Evolutionary conservation across 2,329 filamentous ascomycete genomes (phyloP), one percentile per base, ranked within the genome.

Genomic region (Thelonectria rubi): DNA sequence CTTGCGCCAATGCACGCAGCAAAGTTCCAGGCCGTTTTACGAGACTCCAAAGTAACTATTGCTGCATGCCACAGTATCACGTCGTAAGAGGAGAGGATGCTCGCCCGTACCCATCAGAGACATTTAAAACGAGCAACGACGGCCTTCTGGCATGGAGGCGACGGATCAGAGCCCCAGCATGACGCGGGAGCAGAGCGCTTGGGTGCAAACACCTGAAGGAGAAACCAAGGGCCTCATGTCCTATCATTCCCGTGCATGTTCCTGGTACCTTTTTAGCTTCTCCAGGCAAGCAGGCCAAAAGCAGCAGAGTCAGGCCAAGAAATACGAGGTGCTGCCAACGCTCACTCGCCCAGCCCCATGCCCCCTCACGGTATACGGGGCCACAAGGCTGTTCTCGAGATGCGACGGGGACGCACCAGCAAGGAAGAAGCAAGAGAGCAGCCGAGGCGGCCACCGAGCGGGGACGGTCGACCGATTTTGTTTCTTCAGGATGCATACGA

Each of bases 321-420:
- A 69, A 70, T 69, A 69, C 65, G 68, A 70, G 60, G 49, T 37
- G 34, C 2, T 37, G 43, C 30, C 40, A 12, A 40, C 51, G 58
- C 55, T 56, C 52, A 56, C 58, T 61, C 63, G 58, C 56, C 37
- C 48, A 21, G 55, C 53, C 57, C 57, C 54, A 60, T 52, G 26
- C 26, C 26, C 26, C 26, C 21, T 30, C 26, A 30, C 26, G 30
- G 45, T 53, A 55, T 58, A 57, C 55, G 63, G 63, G 54, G 42
- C 52, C 40, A 62, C 43, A 60, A 37, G 30, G 49, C 58, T 65
- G 53, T 26, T 52, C 53, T 21, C 40, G 11, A 46, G 26, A n/a
- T n/a, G n/a, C n/a, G 52, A 49, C 24, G 37, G 26, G 54, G 49
- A 54, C 42, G 26, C 48, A 30, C 8, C 26, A 30, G 26, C 26